Evolutionary conservation across 2,329 filamentous ascomycete genomes (phyloP).

Genomic region (Basipetospora chlamydospora): DNA sequence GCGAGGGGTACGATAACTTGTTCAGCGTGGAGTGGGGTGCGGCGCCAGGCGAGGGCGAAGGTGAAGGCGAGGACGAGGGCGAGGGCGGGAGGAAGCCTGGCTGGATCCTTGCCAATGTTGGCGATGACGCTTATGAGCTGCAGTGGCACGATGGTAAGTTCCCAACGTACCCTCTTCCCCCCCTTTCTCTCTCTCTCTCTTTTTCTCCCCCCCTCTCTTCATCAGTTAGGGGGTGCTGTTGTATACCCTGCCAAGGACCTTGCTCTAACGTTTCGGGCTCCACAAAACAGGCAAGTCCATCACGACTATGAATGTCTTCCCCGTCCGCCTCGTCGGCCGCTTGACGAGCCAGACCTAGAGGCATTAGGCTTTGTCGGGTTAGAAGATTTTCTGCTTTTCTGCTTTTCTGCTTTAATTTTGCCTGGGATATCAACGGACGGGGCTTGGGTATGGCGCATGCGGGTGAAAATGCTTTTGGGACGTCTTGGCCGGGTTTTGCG

Average conservation of each 20-base stretch:
- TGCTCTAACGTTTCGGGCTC: too few species aligned
- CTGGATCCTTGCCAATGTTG: not conserved
- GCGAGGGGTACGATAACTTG: too few species aligned
- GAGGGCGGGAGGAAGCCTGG: not conserved
- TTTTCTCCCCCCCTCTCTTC: not conserved
- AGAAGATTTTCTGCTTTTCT: not conserved
- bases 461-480: too few species aligned
- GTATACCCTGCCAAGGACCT: too few species aligned
- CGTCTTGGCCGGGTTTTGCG: too few species aligned
- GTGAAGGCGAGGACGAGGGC: not conserved
- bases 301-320: not conserved
- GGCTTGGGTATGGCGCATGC: too few species aligned
- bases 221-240: too few species aligned
- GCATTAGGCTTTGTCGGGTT: too few species aligned
- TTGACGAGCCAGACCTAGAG: not conserved
- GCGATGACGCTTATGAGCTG: slow-evolving; percentile 2
- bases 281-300: slow-evolving; percentile 1
- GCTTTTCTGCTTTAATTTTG: too few species aligned
- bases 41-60: not conserved
- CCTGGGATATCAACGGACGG: not conserved
- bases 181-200: not conserved
- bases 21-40: too few species aligned
- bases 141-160: slow-evolving; percentile 4
- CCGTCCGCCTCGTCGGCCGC: not conserved
- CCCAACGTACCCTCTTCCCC: not conserved